These are phyloP conservation scores for Mesembryanthemum crystallinum DNA, from an alignment of 148 eudicot species.

Conservation along the genomic window DNA sequence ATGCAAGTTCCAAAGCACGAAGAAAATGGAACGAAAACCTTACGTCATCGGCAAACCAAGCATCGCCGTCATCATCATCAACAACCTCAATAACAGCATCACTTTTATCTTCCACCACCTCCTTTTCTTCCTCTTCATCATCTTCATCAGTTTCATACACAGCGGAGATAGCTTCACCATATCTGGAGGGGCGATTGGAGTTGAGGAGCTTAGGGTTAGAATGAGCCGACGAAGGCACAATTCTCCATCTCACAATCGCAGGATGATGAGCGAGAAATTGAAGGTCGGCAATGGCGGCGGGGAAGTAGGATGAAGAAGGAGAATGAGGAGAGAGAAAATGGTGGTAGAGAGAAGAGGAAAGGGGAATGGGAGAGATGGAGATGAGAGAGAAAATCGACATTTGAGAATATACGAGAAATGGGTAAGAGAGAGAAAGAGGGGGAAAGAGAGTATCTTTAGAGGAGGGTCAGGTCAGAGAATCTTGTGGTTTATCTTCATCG, in stretches of 20 bases:
- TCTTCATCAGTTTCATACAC: slow-evolving; percentile 46
- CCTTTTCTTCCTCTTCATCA: slow-evolving; percentile 19
- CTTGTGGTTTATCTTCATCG: slow-evolving; percentile 24
- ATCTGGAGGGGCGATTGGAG: slow-evolving; percentile 57
- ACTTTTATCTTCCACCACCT: slow-evolving; percentile 24
- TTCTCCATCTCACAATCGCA: neutral
- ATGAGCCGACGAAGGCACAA: slow-evolving; percentile 38
- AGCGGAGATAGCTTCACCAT: slow-evolving; percentile 44
- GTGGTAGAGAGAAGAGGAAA: slow-evolving; percentile 10
- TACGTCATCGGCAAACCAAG: slow-evolving; percentile 31
- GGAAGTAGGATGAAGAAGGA: neutral
- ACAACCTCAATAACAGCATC: too few relatives aligned
- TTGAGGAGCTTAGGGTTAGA: slow-evolving; percentile 67
- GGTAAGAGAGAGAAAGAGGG: neutral
- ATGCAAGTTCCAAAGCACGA: too few relatives aligned
- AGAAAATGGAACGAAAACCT: neutral
- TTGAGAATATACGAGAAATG: slow-evolving; percentile 8
- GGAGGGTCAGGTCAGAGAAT: slow-evolving; percentile 3
- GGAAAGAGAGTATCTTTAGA: neutral
- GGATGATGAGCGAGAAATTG: neutral
- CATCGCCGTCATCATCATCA: slow-evolving; percentile 33
- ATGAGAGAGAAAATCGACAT: slow-evolving; percentile 38
- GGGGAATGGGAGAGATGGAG: slow-evolving; percentile 18
- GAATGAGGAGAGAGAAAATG: slow-evolving; percentile 21
- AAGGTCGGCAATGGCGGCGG: neutral